Percentiles rank a stretch among this genome's conserved stretches.
phyloP scores from a whole-genome alignment of 2,329 filamentous ascomycete genomes.

The Ustilaginoidea virens region DNA sequence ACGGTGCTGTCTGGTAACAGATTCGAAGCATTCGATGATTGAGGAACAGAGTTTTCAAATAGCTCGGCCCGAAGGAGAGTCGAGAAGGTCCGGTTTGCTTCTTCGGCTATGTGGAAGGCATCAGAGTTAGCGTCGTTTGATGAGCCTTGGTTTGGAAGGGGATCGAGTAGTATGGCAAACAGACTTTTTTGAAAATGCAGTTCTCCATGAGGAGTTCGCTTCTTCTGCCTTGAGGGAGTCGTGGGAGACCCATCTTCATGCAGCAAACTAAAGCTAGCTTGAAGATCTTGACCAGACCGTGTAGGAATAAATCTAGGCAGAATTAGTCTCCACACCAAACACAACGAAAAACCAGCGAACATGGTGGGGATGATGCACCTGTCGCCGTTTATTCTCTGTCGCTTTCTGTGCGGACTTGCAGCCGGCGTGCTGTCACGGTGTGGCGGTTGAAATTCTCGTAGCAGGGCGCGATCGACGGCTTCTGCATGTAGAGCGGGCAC shows the following conservation, averaged over 20 bases:
- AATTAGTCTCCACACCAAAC: conserved; percentile 9
- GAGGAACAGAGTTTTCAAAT: conserved; percentile 81
- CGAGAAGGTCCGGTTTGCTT: conserved; percentile 89
- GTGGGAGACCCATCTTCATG: conserved; percentile 89
- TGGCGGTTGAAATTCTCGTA: conserved; percentile 34
- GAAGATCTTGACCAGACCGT: conserved; percentile 79
- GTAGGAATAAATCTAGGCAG: conserved; percentile 77
- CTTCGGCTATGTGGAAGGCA: conserved; percentile 44
- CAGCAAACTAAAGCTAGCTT: conserved; percentile 81
- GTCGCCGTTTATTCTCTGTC: conserved; percentile 44
- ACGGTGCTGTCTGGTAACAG: conserved; percentile 43
- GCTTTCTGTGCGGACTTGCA: conserved; percentile 41
- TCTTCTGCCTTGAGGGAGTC: conserved; percentile 73
- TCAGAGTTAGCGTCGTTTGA: conserved; percentile 3
- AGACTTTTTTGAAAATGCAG: conserved; percentile 86
- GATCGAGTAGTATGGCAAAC: conserved; percentile 13
- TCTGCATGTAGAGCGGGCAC: conserved; percentile 30
- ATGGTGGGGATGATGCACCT: conserved; percentile 26
- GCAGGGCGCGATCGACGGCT: conserved; percentile 32
- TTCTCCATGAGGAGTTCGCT: conserved; percentile 74
- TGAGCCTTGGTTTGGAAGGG: background rate
- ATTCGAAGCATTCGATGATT: conserved; percentile 51
- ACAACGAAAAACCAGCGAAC: background rate
- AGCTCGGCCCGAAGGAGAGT: conserved; percentile 77
- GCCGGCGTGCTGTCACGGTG: conserved; percentile 36